These are phyloP conservation scores for Friedmanniomyces simplex DNA, from an alignment of 495 filamentous ascomycete genomes.

Conservation along the genomic window DNA sequence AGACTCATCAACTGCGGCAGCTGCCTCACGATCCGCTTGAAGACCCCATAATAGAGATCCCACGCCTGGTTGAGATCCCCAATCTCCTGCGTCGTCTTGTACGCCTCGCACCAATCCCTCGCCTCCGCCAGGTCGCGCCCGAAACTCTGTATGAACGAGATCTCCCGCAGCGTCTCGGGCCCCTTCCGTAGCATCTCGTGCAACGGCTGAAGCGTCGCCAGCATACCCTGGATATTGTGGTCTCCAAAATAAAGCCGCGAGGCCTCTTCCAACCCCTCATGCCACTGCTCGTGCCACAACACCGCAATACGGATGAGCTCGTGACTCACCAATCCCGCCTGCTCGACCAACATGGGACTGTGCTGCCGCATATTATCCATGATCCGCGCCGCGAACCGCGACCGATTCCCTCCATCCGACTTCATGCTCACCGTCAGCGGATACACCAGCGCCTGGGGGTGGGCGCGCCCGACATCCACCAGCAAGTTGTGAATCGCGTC, in stretches of 20 bases:
- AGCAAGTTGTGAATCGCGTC: slow-evolving; percentile 83
- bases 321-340: slow-evolving; percentile 85
- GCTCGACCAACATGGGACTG: slow-evolving; percentile 84
- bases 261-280: slow-evolving; percentile 96
- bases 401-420: slow-evolving; percentile 67
- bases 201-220: slow-evolving; percentile 75
- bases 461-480: slow-evolving; percentile 80
- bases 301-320: slow-evolving; percentile 96
- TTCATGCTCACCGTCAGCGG: slow-evolving; percentile 98
- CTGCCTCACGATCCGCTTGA: slow-evolving; percentile 90
- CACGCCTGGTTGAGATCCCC: slow-evolving; percentile 95
- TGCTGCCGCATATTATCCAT: slow-evolving; percentile 98
- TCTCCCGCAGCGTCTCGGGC: slow-evolving; percentile 84
- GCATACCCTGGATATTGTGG: slow-evolving; percentile 94
- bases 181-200: slow-evolving; percentile 86
- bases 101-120: slow-evolving; percentile 89
- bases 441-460: slow-evolving; percentile 98
- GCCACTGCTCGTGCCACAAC: slow-evolving; percentile 97
- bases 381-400: slow-evolving; percentile 74
- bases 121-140: slow-evolving; percentile 93
- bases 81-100: slow-evolving; percentile 71
- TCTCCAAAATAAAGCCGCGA: slow-evolving; percentile 85
- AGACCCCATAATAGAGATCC: slow-evolving; percentile 97
- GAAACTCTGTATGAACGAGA: slow-evolving; percentile 96
- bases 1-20: slow-evolving; percentile 80